A percentile compares a stretch with the other conserved stretches of the same genome.
Evolutionary conservation across 2,329 filamentous ascomycete genomes (phyloP).

Genomic region (Triangularia setosa): DNA sequence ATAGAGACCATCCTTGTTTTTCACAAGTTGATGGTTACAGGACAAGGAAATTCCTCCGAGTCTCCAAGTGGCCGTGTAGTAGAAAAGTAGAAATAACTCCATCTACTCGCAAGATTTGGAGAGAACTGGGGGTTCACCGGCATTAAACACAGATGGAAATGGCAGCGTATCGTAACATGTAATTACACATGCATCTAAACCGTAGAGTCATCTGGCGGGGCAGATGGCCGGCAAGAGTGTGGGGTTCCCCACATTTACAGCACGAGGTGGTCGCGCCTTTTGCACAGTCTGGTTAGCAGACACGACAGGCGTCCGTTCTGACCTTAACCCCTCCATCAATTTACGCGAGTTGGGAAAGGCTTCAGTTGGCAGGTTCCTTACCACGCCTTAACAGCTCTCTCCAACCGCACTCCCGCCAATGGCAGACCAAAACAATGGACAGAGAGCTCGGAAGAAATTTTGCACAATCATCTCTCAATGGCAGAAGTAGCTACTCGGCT

Average conservation of each 20-base stretch:
- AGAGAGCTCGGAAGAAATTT: not conserved
- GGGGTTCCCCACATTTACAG: not conserved
- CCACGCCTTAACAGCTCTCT: conserved; percentile 4
- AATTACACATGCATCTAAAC: conserved; percentile 6
- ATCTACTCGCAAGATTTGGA: not conserved
- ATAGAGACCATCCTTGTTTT: no score
- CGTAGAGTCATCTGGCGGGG: not conserved
- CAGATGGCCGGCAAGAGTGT: not conserved
- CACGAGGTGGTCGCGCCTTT: not conserved
- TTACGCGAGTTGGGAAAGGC: conserved; percentile 2
- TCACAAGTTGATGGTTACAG: no score
- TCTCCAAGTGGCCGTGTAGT: not conserved
- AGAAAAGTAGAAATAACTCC: not conserved
- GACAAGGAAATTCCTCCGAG: no score
- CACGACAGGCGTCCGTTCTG: not conserved
- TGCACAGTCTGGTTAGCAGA: conserved; percentile 1
- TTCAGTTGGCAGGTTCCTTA: conserved; percentile 1
- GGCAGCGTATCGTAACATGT: not conserved
- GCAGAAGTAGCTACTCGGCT: not conserved
- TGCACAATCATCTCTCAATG: not conserved
- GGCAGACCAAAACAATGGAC: not conserved
- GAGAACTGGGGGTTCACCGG: not conserved
- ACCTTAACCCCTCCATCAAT: conserved; percentile 7
- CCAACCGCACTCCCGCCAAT: not conserved
- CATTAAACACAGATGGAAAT: not conserved